Base-by-base conservation (phyloP, 1,284 basidiomycete species). In the Ganoderma boninense region DNA sequence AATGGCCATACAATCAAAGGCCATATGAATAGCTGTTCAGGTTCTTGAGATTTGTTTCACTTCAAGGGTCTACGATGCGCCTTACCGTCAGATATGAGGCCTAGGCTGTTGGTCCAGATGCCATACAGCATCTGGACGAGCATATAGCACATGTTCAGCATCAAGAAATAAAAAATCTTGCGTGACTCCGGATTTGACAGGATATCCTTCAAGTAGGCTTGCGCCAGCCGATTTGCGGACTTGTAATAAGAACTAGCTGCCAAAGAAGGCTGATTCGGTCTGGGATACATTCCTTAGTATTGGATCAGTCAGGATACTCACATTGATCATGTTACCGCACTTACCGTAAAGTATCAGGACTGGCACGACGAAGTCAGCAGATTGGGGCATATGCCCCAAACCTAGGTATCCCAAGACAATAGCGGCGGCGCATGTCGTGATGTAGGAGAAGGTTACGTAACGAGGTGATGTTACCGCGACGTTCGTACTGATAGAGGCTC, bases 1-100 rank as follows among this genome's bases (percentile, higher is more conserved):
- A 68, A 99, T 96, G 1, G 97, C 97, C 85, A 98, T 92, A 79
- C 98, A 99, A 83, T 99, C 98, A 77, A 99, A 99, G 32, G 97
- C 95, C 98, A 99, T 99, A 80, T 99, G 98, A 64, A 99, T 99
- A 16, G 98, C 97, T 98, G 74, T 60, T 5, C 1, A 4, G 5
- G 6, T 2, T 4, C 38, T 29, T 29, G 23, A 13, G 63, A 57
- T 56, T 60, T 35, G 6, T 26, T 29, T 42, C 7, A 20, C 42
- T 59, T 11, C 20, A n/a, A 1, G 38, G n/a, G 14, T 38, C 60
- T 40, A 7, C 20, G 57, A 64, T 92, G 78, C 49, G 8, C 8
- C 49, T 54, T 77, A 97, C 97, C 96, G 81, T 99, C 98, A 18
- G 96, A 98, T 70, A 99, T 99, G 43, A 99, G 84, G 1, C 98